These are phyloP conservation scores for Xylaria sp. DNA, from an alignment of 2,329 filamentous ascomycete genomes.

Conservation along the genomic window DNA sequence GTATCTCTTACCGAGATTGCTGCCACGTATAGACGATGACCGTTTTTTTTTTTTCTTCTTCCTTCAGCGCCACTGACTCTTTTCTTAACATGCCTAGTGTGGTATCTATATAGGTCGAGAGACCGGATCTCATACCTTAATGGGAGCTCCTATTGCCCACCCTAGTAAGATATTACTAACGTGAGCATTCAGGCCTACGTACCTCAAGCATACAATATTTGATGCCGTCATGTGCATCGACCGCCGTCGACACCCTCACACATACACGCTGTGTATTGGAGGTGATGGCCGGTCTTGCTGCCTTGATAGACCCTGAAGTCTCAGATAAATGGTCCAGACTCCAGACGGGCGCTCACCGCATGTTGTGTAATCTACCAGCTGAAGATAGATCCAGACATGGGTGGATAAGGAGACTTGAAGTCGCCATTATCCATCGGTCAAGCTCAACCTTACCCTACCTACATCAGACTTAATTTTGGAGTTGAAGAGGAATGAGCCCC, in stretches of 20 bases:
- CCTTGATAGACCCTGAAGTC: not conserved
- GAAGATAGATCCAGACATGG: not conserved
- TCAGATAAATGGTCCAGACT: not conserved
- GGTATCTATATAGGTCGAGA: not conserved
- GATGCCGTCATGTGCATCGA: not conserved
- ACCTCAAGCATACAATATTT: not conserved
- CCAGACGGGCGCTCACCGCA: not conserved
- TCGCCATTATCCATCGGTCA: not conserved
- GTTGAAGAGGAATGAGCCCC: not conserved
- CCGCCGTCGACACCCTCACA: not conserved
- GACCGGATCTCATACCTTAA: not conserved
- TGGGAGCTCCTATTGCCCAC: no score
- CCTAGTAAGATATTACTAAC: no score
- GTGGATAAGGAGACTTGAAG: not conserved
- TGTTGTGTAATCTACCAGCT: constrained; percentile 11
- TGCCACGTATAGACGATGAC: not conserved
- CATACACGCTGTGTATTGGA: not conserved
- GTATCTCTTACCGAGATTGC: constrained; percentile 18
- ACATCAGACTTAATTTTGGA: not conserved
- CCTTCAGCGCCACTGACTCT: not conserved
- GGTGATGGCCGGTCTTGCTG: not conserved
- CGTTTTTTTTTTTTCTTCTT: not conserved
- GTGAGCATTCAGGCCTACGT: constrained; percentile 2
- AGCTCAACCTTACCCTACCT: not conserved
- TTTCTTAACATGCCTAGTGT: not conserved